Evolutionary conservation across 108 stramenopile genomes (phyloP), one percentile per base, ranked within the genome.

Genomic region (Phaeodactylum tricornutum): DNA sequence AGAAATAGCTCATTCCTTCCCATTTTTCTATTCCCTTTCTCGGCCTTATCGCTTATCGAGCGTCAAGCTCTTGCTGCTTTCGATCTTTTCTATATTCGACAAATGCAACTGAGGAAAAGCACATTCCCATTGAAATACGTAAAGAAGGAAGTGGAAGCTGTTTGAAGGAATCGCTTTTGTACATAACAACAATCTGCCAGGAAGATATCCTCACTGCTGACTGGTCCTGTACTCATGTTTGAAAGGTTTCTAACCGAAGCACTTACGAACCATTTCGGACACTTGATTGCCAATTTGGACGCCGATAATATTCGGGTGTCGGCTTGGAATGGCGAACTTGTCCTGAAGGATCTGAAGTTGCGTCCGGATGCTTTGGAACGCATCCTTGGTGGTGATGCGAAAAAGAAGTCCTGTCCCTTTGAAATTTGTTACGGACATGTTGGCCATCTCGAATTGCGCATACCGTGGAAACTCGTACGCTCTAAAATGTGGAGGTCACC

Each of bases 291-390:
- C 36, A 60, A 71, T 31, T 63, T 84, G 21, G 78, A 80, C 51
- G 61, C 65, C 1, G 63, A 80, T 35, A 58, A 71, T 51, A 55
- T 75, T 16, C 57, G 62, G 23, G 20, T 80, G 31, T 75, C 73
- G 4, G 83, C 75, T 1, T 84, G 83, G 83, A 67, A 71, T 7
- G 83, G 83, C 17, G 72, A 77, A 47, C 15, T 84, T 15, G 55
- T 67, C 12, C 43, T 84, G 27, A 23, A 66, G 19, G 72, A 84
- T 61, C 47, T 84, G 26, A 29, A 42, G 7, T 53, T 84, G 20
- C 52, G 62, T n/a, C 47, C 35, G 22, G 61, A 74, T 40, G 83
- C 78, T 0, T 22, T 84, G 34, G 65, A 72, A 21, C 45, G 48
- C 30, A 55, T 74, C 38, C 33, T 59, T 0, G 49, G 30, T 21